A percentile compares a stretch with the other conserved stretches of the same genome.
phyloP scores from a whole-genome alignment of 192 early-diverging fungal species.

The Linnemannia hyalina region DNA sequence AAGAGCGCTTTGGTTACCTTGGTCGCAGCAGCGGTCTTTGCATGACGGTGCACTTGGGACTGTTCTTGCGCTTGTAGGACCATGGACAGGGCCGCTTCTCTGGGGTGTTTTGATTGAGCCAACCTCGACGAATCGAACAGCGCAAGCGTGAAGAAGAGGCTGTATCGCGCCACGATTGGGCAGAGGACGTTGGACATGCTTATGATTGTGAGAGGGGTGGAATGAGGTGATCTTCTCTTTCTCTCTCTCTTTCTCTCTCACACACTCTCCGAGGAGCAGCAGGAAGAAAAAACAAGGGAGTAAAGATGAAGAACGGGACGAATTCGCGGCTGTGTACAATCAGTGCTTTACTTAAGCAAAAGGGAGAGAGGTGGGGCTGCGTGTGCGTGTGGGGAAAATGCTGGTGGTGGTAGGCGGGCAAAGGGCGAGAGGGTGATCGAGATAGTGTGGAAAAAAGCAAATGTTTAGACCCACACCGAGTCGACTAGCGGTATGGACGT shows the following conservation, averaged over 20 bases:
- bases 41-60: constrained; percentile 23
- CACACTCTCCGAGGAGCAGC: background rate
- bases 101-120: constrained; percentile 25
- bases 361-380: background rate
- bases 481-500: too few relatives aligned
- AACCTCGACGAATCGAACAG: constrained; percentile 41
- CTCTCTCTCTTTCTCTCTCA: background rate
- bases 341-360: background rate
- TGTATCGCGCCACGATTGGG: constrained; percentile 49
- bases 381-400: background rate
- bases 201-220: constrained; percentile 3
- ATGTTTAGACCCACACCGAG: background rate
- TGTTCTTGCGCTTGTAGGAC: constrained; percentile 32
- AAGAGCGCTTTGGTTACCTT: background rate
- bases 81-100: constrained; percentile 13
- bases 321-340: background rate
- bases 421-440: background rate
- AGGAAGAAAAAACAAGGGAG: background rate
- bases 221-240: background rate
- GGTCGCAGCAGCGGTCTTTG: constrained; percentile 16
- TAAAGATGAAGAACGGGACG: background rate
- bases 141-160: constrained; percentile 46
- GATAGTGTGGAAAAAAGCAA: background rate
- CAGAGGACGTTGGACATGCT: constrained; percentile 46
- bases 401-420: too few relatives aligned